phyloP scores from a whole-genome alignment of 225 moss, liverwort and hornwort genomes.

The Climacium dendroides region DNA sequence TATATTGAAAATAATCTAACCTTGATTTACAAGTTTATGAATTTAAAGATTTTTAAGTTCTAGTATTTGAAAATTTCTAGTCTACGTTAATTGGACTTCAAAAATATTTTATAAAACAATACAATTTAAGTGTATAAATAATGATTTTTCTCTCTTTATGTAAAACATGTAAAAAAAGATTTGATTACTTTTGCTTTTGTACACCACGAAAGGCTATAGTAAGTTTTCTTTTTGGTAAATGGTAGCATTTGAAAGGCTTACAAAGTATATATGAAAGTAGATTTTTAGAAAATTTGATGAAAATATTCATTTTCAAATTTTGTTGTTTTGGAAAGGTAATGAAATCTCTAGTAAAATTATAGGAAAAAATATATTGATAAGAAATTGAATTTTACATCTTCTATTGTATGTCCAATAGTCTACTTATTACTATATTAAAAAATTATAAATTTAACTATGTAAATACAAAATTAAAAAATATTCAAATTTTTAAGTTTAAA shows the following conservation, averaged over 20 bases:
- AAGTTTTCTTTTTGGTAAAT: background rate
- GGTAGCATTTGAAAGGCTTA: background rate
- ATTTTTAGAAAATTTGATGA: background rate
- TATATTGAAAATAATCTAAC: background rate
- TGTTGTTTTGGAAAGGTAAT: background rate
- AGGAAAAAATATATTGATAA: rapidly evolving
- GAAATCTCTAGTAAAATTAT: background rate
- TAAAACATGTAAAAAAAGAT: background rate
- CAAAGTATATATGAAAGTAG: no score
- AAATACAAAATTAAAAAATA: background rate
- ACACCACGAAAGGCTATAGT: rapidly evolving
- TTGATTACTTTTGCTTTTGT: background rate
- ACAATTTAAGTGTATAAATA: background rate
- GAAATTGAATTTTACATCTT: background rate
- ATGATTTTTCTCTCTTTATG: background rate
- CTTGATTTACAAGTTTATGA: background rate
- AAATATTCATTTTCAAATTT: background rate
- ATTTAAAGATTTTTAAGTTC: background rate
- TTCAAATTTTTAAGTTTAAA: background rate
- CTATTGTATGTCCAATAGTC: rapidly evolving
- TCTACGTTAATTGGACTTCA: background rate
- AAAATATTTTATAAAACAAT: background rate
- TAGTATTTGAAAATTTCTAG: rapidly evolving
- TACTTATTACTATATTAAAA: background rate
- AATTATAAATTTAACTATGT: background rate